A percentile compares a stretch with the other conserved stretches of the same genome.
These are phyloP conservation scores for Penicillium tannophilum DNA, from an alignment of 495 filamentous ascomycete genomes.

Conservation along the genomic window DNA sequence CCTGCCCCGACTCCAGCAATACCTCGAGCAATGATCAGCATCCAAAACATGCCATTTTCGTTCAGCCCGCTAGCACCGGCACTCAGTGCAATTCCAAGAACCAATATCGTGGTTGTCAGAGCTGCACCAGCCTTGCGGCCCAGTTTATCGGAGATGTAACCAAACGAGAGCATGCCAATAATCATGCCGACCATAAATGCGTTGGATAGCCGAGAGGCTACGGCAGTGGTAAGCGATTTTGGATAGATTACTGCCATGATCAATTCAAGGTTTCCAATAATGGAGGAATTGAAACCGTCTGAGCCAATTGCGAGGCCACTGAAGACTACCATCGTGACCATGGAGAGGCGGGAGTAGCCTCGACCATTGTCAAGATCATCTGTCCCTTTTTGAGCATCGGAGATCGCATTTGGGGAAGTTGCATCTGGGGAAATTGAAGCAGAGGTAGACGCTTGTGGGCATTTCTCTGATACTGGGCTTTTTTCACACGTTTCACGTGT, in stretches of 20 bases:
- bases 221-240: conserved; percentile 23
- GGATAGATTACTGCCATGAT: conserved; percentile 33
- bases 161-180: conserved; percentile 44
- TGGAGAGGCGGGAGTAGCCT: conserved; percentile 24
- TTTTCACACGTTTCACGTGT: not conserved
- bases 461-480: not conserved
- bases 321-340: conserved; percentile 33
- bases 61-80: conserved; percentile 29
- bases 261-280: conserved; percentile 34
- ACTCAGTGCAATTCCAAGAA: conserved; percentile 30
- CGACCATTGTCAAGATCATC: conserved; percentile 1
- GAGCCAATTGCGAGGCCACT: conserved; percentile 32
- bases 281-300: conserved; percentile 33
- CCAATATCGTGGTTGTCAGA: conserved; percentile 38
- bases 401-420: conserved; percentile 6
- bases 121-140: conserved; percentile 37
- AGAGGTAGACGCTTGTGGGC: too few species aligned
- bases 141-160: conserved; percentile 36
- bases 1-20: conserved; percentile 33
- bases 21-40: conserved; percentile 30
- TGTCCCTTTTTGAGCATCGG: not conserved
- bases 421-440: not conserved
- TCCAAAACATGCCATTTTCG: conserved; percentile 34
- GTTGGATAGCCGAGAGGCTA: conserved; percentile 27
- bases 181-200: conserved; percentile 38